Base-by-base conservation (phyloP, 2,329 filamentous ascomycete species). In the Fusarium sp. region DNA sequence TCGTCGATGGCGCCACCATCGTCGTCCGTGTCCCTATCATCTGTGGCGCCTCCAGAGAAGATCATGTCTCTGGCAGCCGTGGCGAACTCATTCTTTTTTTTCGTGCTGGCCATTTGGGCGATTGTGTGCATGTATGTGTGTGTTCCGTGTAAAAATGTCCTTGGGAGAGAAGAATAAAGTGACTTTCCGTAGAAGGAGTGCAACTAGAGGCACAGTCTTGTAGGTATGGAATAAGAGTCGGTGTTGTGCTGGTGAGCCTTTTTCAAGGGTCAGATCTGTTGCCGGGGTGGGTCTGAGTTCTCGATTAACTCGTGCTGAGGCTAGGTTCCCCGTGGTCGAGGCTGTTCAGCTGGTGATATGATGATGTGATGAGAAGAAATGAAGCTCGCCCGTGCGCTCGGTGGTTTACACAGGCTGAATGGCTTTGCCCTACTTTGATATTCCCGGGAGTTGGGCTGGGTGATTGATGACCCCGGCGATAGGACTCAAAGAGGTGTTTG, bases 1-100 rank as follows among this genome's bases (percentile, higher is more conserved):
- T 85, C 84, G 68, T 85, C 83, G 39, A 85, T 81, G 62, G 84
- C 84, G 60, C 78, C 78, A 45, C 68, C 77, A 62, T 78, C 75
- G 4, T 75, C 72, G 14, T 76, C 74, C 16, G 64, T 68, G 45
- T 71, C 72, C 27, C 60, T 52, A 43, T 61, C 68, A 31, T 66
- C 56, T 2, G 67, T n/a, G 37, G 62, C 35, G 16, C 65, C 67
- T 27, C 70, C 76, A 43, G 75, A 75, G 67, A 79, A 79, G 60
- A 79, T 79, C 31, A 79, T 79, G n/a, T 67, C 71, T 50, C 77
- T 76, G 37, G 77, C 77, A 9, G 77, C 77, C 24, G 77, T 78
- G 52, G 77, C 77, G 43, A 79, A 79, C 41, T 79, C 77, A 62
- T 79, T 79, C 35, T 76, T 78, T 58, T 67, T 65, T 54, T 72